These are phyloP conservation scores for Sarocladium oryzae DNA, from an alignment of 2,329 filamentous ascomycete species.

Conservation along the genomic window DNA sequence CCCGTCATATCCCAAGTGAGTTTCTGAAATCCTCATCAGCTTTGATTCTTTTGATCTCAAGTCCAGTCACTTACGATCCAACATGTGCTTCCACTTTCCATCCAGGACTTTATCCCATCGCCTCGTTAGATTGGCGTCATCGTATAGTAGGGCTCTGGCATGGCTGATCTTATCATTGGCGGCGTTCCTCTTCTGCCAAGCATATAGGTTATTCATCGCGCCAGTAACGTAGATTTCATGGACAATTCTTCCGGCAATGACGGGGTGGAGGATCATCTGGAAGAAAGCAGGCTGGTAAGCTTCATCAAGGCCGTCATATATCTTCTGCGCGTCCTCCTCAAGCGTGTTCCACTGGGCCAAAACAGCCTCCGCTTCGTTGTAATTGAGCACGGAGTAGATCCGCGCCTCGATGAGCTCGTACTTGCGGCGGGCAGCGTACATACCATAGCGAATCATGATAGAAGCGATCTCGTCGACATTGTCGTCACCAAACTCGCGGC, in stretches of 20 bases:
- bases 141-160: conserved; percentile 47
- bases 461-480: conserved; percentile 43
- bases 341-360: conserved; percentile 23
- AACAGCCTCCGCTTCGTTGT: conserved; percentile 55
- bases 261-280: conserved; percentile 50
- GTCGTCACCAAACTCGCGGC: conserved; percentile 48
- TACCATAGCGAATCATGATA: conserved; percentile 40
- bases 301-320: conserved; percentile 47
- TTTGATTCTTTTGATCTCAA: not conserved
- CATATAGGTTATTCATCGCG: conserved; percentile 46
- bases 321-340: conserved; percentile 40
- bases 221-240: conserved; percentile 46
- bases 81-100: conserved; percentile 58
- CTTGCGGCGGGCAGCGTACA: conserved; percentile 27
- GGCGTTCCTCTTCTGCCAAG: conserved; percentile 46
- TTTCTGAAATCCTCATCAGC: conserved; percentile 27
- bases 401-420: conserved; percentile 22
- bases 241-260: conserved; percentile 49
- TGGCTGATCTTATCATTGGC: conserved; percentile 47
- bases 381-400: conserved; percentile 43
- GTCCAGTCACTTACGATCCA: conserved; percentile 38
- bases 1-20: conserved; percentile 46
- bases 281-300: conserved; percentile 44
- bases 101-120: conserved; percentile 51
- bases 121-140: conserved; percentile 48